Percentiles rank a stretch among this genome's conserved stretches.
Evolutionary conservation across 1,139 yeast species (phyloP).

Genomic region (Pichia norvegensis): DNA sequence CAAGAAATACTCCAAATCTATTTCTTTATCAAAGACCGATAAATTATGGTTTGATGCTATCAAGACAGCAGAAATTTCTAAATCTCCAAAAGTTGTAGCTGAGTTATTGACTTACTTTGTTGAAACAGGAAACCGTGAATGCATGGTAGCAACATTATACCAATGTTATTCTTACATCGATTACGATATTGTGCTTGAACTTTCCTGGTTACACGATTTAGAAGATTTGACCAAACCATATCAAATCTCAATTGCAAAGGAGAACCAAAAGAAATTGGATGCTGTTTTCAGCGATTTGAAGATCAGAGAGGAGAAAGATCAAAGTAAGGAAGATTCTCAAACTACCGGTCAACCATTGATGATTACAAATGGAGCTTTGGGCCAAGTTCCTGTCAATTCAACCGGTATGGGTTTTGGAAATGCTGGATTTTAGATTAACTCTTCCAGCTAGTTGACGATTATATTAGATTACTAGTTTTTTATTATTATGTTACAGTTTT

Average conservation of each 20-base stretch:
- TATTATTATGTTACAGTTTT: not conserved
- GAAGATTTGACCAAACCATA: slow-evolving; percentile 81
- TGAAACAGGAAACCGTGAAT: slow-evolving; percentile 94
- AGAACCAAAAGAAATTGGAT: slow-evolving; percentile 60
- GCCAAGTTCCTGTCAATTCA: slow-evolving; percentile 38
- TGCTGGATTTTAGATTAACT: slow-evolving; percentile 18
- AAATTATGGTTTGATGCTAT: slow-evolving; percentile 93
- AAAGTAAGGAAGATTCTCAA: slow-evolving; percentile 43
- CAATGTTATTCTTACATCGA: slow-evolving; percentile 75
- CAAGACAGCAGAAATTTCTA: slow-evolving; percentile 82
- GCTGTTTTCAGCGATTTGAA: slow-evolving; percentile 65
- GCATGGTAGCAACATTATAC: slow-evolving; percentile 85
- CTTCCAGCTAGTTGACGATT: not conserved
- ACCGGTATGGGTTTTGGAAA: slow-evolving; percentile 67
- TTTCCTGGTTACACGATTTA: slow-evolving; percentile 84
- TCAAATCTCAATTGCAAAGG: slow-evolving; percentile 73
- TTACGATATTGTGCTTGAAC: slow-evolving; percentile 78
- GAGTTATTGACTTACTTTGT: slow-evolving; percentile 88
- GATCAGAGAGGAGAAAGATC: slow-evolving; percentile 55
- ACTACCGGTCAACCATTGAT: slow-evolving; percentile 48
- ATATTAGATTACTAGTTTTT: not conserved
- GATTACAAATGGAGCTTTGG: slow-evolving; percentile 50
- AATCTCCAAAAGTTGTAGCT: slow-evolving; percentile 73
- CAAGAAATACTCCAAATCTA: slow-evolving; percentile 87
- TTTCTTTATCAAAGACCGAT: slow-evolving; percentile 82